phyloP scores from a whole-genome alignment of 495 filamentous ascomycete genomes.

The Penicillium bovifimosum region DNA sequence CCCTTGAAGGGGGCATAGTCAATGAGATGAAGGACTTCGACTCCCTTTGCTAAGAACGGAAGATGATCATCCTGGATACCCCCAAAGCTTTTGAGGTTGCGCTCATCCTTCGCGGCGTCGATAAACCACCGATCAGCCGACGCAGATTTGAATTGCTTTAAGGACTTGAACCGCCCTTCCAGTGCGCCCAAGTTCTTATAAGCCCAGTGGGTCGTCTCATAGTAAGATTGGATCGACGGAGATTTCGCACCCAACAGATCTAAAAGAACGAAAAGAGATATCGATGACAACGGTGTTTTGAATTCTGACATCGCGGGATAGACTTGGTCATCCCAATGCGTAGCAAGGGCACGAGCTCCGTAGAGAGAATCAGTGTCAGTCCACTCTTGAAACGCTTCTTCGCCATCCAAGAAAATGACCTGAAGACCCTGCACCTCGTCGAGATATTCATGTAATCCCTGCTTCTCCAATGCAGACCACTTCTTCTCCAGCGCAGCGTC shows the following conservation, averaged over 20 bases:
- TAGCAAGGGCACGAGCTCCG: slow-evolving; percentile 73
- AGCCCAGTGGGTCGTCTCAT: slow-evolving; percentile 87
- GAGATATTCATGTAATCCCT: slow-evolving; percentile 45
- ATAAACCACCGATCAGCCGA: slow-evolving; percentile 40
- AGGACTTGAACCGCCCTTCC: slow-evolving; percentile 63
- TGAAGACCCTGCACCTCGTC: slow-evolving; percentile 80
- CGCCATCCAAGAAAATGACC: slow-evolving; percentile 85
- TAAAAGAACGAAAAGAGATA: slow-evolving; percentile 86
- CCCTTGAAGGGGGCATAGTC: slow-evolving; percentile 47
- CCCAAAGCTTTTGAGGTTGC: slow-evolving; percentile 38
- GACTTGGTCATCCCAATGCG: slow-evolving; percentile 60
- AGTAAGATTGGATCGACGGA: slow-evolving; percentile 75
- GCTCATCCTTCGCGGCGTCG: slow-evolving; percentile 49
- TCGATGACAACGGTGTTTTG: slow-evolving; percentile 65
- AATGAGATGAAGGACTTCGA: slow-evolving; percentile 84
- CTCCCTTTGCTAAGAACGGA: slow-evolving; percentile 79
- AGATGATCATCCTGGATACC: slow-evolving; percentile 81
- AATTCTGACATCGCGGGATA: slow-evolving; percentile 69
- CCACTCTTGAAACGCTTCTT: slow-evolving; percentile 86
- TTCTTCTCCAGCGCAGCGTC: slow-evolving; percentile 73
- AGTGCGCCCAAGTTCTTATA: slow-evolving; percentile 64
- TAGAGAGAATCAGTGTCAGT: slow-evolving; percentile 77
- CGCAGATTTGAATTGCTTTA: slow-evolving; percentile 48
- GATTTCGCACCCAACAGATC: slow-evolving; percentile 73
- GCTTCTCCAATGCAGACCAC: slow-evolving; percentile 65